Percentiles rank a stretch among this genome's conserved stretches.
Conservation (phyloP, 495 filamentous ascomycete genomes). For the Letharia columbiana region DNA sequence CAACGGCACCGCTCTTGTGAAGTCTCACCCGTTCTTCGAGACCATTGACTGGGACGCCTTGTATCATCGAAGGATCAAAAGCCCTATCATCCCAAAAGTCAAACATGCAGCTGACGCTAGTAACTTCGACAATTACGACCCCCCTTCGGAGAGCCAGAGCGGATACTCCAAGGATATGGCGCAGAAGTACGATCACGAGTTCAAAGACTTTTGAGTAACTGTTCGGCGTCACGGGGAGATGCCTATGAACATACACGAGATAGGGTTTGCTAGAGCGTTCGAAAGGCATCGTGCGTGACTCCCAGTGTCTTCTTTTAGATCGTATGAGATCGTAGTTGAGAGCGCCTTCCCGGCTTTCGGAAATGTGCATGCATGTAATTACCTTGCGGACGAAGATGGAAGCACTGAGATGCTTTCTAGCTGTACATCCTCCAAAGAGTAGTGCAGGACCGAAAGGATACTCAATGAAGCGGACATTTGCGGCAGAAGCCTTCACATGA, state of each 20-base stretch:
- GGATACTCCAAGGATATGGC: constrained; percentile 68
- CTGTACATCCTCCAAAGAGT: neutral
- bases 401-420: neutral
- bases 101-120: constrained; percentile 72
- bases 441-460: neutral
- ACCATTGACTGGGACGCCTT: constrained; percentile 80
- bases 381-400: constrained; percentile 3
- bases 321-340: constrained; percentile 4
- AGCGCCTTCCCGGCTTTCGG: constrained; percentile 3
- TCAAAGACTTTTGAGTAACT: constrained; percentile 60
- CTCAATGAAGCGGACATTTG: neutral
- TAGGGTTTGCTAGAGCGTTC: neutral
- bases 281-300: constrained; percentile 1
- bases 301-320: constrained; percentile 1
- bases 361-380: constrained; percentile 11
- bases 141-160: constrained; percentile 43
- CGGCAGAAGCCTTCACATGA: neutral
- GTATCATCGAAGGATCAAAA: constrained; percentile 57
- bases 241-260: neutral
- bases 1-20: constrained; percentile 73
- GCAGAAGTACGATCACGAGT: constrained; percentile 66
- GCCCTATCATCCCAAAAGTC: constrained; percentile 80
- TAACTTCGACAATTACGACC: constrained; percentile 85
- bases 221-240: neutral
- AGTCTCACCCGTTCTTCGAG: constrained; percentile 78